phyloP scores from a whole-genome alignment of 83 land plant genomes.

The Picea mariana region DNA sequence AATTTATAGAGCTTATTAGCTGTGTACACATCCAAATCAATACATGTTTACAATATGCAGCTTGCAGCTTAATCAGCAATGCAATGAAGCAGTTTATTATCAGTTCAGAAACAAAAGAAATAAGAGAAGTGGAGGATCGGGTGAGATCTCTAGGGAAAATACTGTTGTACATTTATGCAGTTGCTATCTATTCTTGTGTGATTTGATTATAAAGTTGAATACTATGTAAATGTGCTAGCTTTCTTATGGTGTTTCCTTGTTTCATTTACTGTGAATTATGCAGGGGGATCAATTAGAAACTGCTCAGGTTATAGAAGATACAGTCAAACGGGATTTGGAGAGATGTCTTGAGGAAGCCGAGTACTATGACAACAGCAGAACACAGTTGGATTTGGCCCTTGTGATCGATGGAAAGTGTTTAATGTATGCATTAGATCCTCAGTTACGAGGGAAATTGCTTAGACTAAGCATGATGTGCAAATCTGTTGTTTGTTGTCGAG shows the following conservation, averaged over 20 bases:
- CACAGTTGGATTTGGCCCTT: constrained; percentile 78
- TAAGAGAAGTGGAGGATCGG: constrained; percentile 87
- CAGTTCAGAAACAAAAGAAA: constrained; percentile 89
- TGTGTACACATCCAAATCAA: background rate
- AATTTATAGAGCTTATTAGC: background rate
- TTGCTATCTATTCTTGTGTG: background rate
- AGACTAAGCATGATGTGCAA: constrained; percentile 83
- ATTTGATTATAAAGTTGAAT: constrained; percentile 6
- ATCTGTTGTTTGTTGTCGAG: constrained; percentile 98
- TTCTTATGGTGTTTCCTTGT: background rate
- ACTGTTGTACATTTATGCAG: background rate
- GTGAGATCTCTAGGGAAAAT: constrained; percentile 36
- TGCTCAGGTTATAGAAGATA: constrained; percentile 64
- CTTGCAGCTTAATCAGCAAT: constrained; percentile 92
- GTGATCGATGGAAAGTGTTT: constrained; percentile 97
- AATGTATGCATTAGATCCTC: constrained; percentile 96
- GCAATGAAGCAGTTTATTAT: constrained; percentile 94
- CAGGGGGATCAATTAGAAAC: constrained; percentile 93
- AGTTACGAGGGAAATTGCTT: constrained; percentile 76
- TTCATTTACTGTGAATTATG: constrained; percentile 5
- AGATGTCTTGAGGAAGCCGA: constrained; percentile 67
- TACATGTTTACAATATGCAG: constrained; percentile 40
- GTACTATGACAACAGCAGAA: constrained; percentile 27
- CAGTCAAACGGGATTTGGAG: constrained; percentile 62
- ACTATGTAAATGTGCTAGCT: background rate